Conservation (phyloP, 2,329 filamentous ascomycete genomes). For the Xylariaceae sp. region DNA sequence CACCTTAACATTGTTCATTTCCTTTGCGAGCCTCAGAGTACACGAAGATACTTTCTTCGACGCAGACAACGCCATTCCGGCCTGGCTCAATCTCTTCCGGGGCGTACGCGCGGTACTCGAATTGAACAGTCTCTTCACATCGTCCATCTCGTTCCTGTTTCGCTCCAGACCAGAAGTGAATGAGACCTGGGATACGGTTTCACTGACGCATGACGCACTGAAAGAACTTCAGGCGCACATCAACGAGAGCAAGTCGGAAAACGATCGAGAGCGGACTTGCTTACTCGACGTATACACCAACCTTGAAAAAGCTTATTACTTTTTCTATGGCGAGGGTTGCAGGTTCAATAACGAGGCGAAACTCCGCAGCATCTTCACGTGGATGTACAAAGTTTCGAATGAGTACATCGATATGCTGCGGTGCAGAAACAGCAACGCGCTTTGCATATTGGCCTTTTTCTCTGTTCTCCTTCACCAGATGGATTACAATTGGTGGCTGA, state of each 20-base stretch:
- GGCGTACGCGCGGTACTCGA: constrained; percentile 12
- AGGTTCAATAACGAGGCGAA: too few species aligned
- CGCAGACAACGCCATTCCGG: constrained; percentile 16
- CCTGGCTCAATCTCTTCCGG: constrained; percentile 24
- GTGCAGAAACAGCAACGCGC: constrained; percentile 21
- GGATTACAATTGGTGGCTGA: constrained; percentile 15
- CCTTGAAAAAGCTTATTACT: too few species aligned
- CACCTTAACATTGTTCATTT: constrained; percentile 14
- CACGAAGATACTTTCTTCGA: constrained; percentile 8
- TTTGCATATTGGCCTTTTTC: constrained; percentile 31
- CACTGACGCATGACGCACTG: too few species aligned
- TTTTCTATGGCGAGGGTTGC: too few species aligned
- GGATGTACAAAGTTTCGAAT: constrained; percentile 27
- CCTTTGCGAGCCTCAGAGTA: constrained; percentile 6
- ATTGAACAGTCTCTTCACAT: background rate
- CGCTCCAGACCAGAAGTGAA: constrained; percentile 7
- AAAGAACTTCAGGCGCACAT: too few species aligned
- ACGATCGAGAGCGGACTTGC: too few species aligned
- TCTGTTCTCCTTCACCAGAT: constrained; percentile 11
- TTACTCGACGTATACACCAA: too few species aligned
- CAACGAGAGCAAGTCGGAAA: too few species aligned
- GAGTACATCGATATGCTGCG: constrained; percentile 27
- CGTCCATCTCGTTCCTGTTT: constrained; percentile 8
- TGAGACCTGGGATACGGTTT: background rate
- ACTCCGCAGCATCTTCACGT: constrained; percentile 26